phyloP scores from a whole-genome alignment of 2,329 filamentous ascomycete species.

The Aspergillus uvarum region DNA sequence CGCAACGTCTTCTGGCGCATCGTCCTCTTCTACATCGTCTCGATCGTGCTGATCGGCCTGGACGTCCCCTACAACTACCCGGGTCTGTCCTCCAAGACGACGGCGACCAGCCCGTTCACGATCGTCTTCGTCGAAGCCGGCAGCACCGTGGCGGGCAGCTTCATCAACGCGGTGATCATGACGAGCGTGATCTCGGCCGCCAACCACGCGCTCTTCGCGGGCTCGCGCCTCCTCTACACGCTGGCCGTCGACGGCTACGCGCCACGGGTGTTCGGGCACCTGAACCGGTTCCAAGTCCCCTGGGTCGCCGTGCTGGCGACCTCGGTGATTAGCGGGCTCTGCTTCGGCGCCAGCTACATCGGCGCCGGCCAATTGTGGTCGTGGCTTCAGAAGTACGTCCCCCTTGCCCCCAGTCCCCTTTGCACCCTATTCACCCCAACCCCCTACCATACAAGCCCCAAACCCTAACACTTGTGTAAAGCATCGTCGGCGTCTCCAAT shows the following conservation, averaged over 20 bases:
- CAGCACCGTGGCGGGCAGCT: conserved; percentile 54
- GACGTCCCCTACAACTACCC: conserved; percentile 59
- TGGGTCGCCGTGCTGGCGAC: conserved; percentile 58
- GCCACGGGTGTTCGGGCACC: conserved; percentile 53
- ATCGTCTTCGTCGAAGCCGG: conserved; percentile 62
- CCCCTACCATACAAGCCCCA: background rate
- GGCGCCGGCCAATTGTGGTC: conserved; percentile 65
- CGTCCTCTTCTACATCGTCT: conserved; percentile 55
- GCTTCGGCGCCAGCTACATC: conserved; percentile 65
- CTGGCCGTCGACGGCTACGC: conserved; percentile 58
- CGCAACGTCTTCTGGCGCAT: conserved; percentile 67
- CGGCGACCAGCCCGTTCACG: conserved; percentile 56
- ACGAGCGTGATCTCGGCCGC: conserved; percentile 59
- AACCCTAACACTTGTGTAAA: conserved; percentile 19
- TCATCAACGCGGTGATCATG: conserved; percentile 63
- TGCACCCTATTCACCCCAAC: conserved; percentile 6
- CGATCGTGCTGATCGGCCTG: conserved; percentile 57
- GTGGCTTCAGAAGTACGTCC: conserved; percentile 62
- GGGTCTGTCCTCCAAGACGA: conserved; percentile 43
- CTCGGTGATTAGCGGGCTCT: conserved; percentile 56
- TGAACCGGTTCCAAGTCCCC: conserved; percentile 54
- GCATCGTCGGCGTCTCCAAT: conserved; percentile 66
- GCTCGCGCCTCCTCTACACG: conserved; percentile 57
- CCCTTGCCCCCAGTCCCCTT: background rate
- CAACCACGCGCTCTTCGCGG: conserved; percentile 60